These are phyloP conservation scores for Talaromyces thailandensis DNA, from an alignment of 495 filamentous ascomycete genomes.

Conservation along the genomic window DNA sequence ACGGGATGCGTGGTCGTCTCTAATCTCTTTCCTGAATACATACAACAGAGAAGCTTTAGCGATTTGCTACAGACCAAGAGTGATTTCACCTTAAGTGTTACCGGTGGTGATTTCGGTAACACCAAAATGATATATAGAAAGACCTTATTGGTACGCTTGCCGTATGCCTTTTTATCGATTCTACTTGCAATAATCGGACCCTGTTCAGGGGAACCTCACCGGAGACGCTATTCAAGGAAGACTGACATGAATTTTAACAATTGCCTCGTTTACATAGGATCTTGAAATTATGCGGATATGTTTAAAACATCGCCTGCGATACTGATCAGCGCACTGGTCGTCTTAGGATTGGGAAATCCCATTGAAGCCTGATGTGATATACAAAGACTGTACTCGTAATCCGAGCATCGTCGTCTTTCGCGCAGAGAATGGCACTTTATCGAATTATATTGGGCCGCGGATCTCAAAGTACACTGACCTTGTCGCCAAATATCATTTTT, in stretches of 20 bases:
- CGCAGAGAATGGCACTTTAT: constrained; percentile 2
- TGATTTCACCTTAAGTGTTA: too few relatives aligned
- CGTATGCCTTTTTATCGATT: not conserved
- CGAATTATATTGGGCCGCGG: constrained; percentile 15
- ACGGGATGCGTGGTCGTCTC: not conserved
- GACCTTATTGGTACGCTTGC: not conserved
- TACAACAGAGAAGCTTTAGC: too few relatives aligned
- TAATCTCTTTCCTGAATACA: not conserved
- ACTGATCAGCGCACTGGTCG: not conserved
- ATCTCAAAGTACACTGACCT: constrained; percentile 27
- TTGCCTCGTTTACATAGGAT: not conserved
- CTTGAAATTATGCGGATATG: not conserved
- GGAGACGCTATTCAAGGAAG: not conserved
- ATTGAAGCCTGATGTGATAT: not conserved
- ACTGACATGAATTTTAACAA: not conserved
- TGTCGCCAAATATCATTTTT: constrained; percentile 21
- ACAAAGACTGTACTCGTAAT: not conserved
- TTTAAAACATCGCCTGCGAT: not conserved
- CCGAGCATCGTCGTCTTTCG: not conserved
- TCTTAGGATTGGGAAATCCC: not conserved
- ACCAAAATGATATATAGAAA: not conserved
- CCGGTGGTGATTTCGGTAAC: not conserved
- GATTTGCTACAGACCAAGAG: too few relatives aligned
- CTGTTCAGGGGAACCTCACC: not conserved
- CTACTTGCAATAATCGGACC: not conserved